Evolutionary conservation across 148 eudicot species (phyloP), one percentile per base, ranked within the genome.

Genomic region (Rheum nobile): DNA sequence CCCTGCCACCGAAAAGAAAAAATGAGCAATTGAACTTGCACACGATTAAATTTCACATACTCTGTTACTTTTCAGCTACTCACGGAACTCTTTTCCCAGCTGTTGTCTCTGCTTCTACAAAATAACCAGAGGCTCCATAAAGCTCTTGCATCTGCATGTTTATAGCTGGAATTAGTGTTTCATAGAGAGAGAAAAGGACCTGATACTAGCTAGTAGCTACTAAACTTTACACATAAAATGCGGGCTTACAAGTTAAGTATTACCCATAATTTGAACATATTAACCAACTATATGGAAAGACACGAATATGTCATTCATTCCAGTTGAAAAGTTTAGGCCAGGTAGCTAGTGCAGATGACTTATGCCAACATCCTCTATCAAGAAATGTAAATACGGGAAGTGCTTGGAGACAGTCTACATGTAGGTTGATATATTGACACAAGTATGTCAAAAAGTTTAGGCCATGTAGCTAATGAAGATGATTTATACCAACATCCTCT

Each of bases 111-210:
- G 86, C 82, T 77, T 86, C 93, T n/a, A 80, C 73, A 48, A 95
- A 95, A 81, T 95, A 95, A 72, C 99, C 99, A 79, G 96, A 82
- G 54, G 99, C 99, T 69, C 97, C 96, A 82, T 88, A 95, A 52
- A 75, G 79, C 61, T 90, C 93, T 79, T 90, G 93, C 99, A 95
- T 95, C 99, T 95, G 86, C 78, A 82, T 75, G 72, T 47, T 72
- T 54, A 9, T 38, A 52, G 63, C 46, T 52, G 24, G 67, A 74
- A n/a, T 74, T 16, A 52, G 68, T 34, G 9, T 41, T 52, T 37
- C 10, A 3, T 38, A 24, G 11, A 57, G 37, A 24, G 24, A 34
- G 43, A 73, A 22, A 28, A 57, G 32, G 16, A 26, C 32, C 31
- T 32, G 9, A 65, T 14, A 13, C 37, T 12, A 31, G 32, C 38